phyloP scores from a whole-genome alignment of 2,329 filamentous ascomycete species.

The Rutstroemia sp. region DNA sequence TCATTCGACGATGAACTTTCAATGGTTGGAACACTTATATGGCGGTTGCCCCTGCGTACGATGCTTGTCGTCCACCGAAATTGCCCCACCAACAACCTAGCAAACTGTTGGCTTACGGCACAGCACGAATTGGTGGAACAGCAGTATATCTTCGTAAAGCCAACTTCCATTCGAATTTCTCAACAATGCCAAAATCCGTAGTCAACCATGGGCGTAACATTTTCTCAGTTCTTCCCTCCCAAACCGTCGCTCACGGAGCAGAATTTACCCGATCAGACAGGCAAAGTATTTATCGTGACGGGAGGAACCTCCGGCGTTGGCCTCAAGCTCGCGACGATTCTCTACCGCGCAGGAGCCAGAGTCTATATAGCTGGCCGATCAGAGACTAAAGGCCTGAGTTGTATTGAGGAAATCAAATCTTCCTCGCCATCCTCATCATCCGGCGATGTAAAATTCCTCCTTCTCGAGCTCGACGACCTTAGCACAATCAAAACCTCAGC shows the following conservation, averaged over 20 bases:
- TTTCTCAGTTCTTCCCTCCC: constrained; percentile 4
- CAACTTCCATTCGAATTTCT: no score
- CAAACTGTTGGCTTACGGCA: no score
- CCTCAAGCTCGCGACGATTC: constrained; percentile 38
- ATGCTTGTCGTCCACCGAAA: no score
- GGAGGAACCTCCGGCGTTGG: constrained; percentile 30
- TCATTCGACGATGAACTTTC: no score
- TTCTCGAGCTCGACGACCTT: constrained; percentile 32
- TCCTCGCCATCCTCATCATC: constrained; percentile 14
- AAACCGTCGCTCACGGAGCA: constrained; percentile 31
- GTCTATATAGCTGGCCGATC: constrained; percentile 42
- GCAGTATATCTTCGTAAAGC: no score
- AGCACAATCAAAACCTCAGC: constrained; percentile 30
- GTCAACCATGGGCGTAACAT: background rate
- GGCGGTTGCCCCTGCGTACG: no score
- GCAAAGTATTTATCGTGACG: constrained; percentile 36
- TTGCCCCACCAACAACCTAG: no score
- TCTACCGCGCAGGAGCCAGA: constrained; percentile 41
- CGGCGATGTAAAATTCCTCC: constrained; percentile 27
- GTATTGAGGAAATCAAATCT: constrained; percentile 24
- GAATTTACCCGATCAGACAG: constrained; percentile 32
- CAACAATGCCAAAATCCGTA: no score
- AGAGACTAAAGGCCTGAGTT: constrained; percentile 29
- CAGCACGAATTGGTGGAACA: no score
- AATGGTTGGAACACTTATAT: no score